A percentile compares a stretch with the other conserved stretches of the same genome.
These are phyloP conservation scores for Pleurotus platypus DNA, from an alignment of 768 basidiomycete species.

Conservation along the genomic window DNA sequence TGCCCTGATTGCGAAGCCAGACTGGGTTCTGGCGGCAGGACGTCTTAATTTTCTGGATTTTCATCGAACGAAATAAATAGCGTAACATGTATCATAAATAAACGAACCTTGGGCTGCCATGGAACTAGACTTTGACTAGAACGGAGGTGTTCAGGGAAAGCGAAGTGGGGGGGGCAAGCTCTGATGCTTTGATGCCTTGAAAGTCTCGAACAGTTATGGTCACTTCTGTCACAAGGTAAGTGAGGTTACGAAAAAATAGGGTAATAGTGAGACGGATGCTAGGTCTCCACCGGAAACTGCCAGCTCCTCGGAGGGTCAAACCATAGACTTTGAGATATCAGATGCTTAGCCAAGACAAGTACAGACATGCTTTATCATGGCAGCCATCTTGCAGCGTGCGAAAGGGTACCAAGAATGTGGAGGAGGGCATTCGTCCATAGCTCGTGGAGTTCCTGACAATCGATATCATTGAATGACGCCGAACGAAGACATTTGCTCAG, in stretches of 20 bases:
- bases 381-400: constrained; percentile 4
- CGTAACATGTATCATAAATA: too few relatives aligned
- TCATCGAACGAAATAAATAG: too few relatives aligned
- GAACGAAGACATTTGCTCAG: background rate
- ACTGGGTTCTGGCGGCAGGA: background rate
- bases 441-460: background rate
- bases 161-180: too few relatives aligned
- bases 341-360: constrained; percentile 5
- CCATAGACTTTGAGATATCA: background rate
- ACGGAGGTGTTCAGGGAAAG: too few relatives aligned
- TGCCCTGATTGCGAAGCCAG: constrained; percentile 6
- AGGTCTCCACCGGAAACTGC: constrained; percentile 4
- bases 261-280: background rate
- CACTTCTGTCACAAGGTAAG: too few relatives aligned
- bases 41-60: background rate
- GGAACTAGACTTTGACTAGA: too few relatives aligned
- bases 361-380: constrained; percentile 2
- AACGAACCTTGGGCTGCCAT: background rate
- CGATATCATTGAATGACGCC: constrained; percentile 1
- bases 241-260: background rate
- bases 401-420: background rate
- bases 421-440: background rate
- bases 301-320: background rate
- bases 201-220: too few relatives aligned
- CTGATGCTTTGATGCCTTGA: too few relatives aligned